Base-by-base conservation (phyloP, 495 filamentous ascomycete genomes). In the Aspergillus panamensis region DNA sequence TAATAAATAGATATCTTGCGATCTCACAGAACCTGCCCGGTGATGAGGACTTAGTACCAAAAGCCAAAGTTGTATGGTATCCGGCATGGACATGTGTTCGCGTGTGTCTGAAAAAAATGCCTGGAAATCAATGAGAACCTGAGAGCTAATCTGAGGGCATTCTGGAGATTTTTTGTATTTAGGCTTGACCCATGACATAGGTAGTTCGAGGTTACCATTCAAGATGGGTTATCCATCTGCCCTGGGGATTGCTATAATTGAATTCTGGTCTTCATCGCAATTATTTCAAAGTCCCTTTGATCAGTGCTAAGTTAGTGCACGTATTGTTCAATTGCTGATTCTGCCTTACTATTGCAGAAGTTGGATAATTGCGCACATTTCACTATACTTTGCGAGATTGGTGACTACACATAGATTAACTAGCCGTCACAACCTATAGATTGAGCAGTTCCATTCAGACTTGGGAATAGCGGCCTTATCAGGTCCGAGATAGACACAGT, bases 71-170 rank as follows among this genome's bases (percentile, higher is more conserved):
- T 79, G 78, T 64, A 74, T 60, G 78, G 66, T 74, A 80, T 70
- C 79, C 77, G 73, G 66, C 69, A 49, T 45, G 17, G 48, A 37
- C 60, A n/a, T 47, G 56, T 43, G 37, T 61, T 32, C 16, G 20
- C 25, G 49, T 31, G 8, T 39, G 43, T 40, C 50, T 57, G 58
- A 40, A 59, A 25, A 40, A 59, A 25, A 45, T 32, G 68, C 59
- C 63, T 71, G 78, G 79, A 78, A 73, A 72, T 69, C 76, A 43
- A 68, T 81, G 79, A 75, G 72, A 80, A 81, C 78, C 61, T 67
- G 79, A 81, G 79, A 81, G 79, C 79, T 80, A 80, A 80, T 81
- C 79, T 77, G 77, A 81, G 78, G 74, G 75, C 72, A 50, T 53
- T 57, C 21, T 29, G 21, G 19, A 19, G 16, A 21, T 33, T 14